Percentiles rank a stretch among this genome's conserved stretches.
These are phyloP conservation scores for Martiniozyma abietophila DNA, from an alignment of 805 yeast species.

Conservation along the genomic window DNA sequence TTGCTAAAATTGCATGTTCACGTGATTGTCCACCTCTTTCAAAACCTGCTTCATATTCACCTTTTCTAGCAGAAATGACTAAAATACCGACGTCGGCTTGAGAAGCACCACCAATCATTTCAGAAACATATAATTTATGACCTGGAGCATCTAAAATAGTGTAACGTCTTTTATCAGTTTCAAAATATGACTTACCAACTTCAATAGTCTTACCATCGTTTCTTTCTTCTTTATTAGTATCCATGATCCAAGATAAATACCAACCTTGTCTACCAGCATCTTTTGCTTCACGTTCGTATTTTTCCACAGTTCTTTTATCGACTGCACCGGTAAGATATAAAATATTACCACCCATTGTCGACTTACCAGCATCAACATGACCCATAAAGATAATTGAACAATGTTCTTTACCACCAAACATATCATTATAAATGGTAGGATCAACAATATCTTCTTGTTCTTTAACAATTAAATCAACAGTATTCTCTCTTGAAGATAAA, in stretches of 20 bases:
- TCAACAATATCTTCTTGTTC: slow-evolving; percentile 79
- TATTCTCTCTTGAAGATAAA: slow-evolving; percentile 14
- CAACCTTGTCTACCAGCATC: slow-evolving; percentile 99
- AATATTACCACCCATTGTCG: slow-evolving; percentile 98
- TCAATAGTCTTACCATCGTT: slow-evolving; percentile 98
- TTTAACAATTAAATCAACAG: slow-evolving; percentile 45
- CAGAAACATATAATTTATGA: slow-evolving; percentile 96
- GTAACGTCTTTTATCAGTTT: slow-evolving; percentile 95
- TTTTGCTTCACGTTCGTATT: slow-evolving; percentile 96
- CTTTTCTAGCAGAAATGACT: slow-evolving; percentile 96
- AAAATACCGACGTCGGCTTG: slow-evolving; percentile 98
- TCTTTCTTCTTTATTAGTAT: slow-evolving; percentile 97
- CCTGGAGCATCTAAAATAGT: slow-evolving; percentile 99
- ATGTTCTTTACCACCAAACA: slow-evolving; percentile 97
- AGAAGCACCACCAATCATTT: slow-evolving; percentile 99
- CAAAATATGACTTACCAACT: slow-evolving; percentile 96
- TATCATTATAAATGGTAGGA: slow-evolving; percentile 77
- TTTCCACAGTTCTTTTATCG: slow-evolving; percentile 96
- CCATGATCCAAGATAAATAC: slow-evolving; percentile 99
- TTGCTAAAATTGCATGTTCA: slow-evolving; percentile 95
- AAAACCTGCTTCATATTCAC: slow-evolving; percentile 98
- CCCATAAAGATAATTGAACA: slow-evolving; percentile 97
- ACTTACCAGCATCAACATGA: slow-evolving; percentile 99
- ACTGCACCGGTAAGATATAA: slow-evolving; percentile 92
- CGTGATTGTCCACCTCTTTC: slow-evolving; percentile 99